Conservation (phyloP, 768 basidiomycete genomes). For the Collybia mongolica region DNA sequence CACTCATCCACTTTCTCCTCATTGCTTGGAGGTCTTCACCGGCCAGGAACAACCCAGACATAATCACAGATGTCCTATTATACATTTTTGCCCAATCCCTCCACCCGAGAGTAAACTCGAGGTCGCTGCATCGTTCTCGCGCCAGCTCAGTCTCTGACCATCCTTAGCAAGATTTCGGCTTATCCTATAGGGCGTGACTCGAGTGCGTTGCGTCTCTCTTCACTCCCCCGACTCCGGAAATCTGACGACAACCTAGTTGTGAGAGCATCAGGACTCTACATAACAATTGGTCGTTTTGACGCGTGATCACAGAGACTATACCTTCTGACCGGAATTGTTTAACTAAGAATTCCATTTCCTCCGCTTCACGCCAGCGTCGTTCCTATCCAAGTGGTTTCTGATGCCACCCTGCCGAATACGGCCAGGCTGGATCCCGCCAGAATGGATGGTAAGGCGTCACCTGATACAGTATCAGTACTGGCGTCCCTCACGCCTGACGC, state of each 20-base stretch:
- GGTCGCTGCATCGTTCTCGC: constrained; percentile 38
- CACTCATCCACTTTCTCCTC: constrained; percentile 49
- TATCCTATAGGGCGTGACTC: constrained; percentile 66
- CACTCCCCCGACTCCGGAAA: constrained; percentile 2
- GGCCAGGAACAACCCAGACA: constrained; percentile 6
- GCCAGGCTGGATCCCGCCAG: constrained; percentile 17
- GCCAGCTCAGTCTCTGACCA: constrained; percentile 46
- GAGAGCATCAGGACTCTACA: constrained; percentile 78
- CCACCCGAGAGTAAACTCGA: constrained; percentile 23
- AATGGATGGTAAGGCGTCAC: no score
- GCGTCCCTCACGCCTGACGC: constrained; percentile 2
- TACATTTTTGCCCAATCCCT: constrained; percentile 28
- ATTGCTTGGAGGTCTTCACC: constrained; percentile 30
- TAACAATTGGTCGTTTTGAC: background rate
- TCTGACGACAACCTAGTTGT: constrained; percentile 33
- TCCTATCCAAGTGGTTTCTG: constrained; percentile 11
- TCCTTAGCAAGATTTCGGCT: constrained; percentile 33
- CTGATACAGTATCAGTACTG: no score
- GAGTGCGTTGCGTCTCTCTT: constrained; percentile 43
- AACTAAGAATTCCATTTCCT: constrained; percentile 71
- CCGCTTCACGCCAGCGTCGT: background rate
- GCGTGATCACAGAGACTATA: constrained; percentile 65
- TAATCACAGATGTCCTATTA: constrained; percentile 44
- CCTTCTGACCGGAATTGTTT: constrained; percentile 78
- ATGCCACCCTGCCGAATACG: constrained; percentile 31